phyloP scores from a whole-genome alignment of 2,329 filamentous ascomycete species.

The Ascochyta rabiei region DNA sequence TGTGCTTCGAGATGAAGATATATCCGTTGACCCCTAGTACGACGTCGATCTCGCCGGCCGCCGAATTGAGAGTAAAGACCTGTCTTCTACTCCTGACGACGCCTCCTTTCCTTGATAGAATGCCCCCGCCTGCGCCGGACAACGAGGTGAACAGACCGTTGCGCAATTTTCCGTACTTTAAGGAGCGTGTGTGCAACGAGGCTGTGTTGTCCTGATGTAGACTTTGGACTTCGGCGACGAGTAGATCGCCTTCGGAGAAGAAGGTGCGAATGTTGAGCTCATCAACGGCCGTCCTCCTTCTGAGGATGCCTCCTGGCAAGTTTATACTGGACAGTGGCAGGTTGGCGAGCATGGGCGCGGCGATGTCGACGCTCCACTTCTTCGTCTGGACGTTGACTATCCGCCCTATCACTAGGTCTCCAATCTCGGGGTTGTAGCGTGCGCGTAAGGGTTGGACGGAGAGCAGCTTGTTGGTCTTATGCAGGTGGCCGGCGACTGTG shows the following conservation, averaged over 20 bases:
- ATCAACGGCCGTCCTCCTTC: constrained; percentile 91
- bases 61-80: constrained; percentile 74
- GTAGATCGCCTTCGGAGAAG: constrained; percentile 90
- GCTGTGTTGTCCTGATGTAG: constrained; percentile 86
- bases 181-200: constrained; percentile 82
- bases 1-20: constrained; percentile 90
- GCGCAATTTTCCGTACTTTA: constrained; percentile 93
- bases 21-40: constrained; percentile 95
- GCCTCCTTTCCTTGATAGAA: constrained; percentile 61
- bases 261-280: constrained; percentile 98
- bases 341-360: constrained; percentile 81
- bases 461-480: constrained; percentile 95
- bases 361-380: constrained; percentile 94
- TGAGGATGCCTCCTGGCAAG: constrained; percentile 87
- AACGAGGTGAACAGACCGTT: constrained; percentile 91
- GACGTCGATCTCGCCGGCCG: constrained; percentile 75
- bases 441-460: constrained; percentile 89
- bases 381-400: constrained; percentile 94
- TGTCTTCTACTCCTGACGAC: constrained; percentile 85
- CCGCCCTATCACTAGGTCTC: constrained; percentile 90
- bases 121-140: constrained; percentile 74
- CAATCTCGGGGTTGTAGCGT: constrained; percentile 93
- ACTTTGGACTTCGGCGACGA: constrained; percentile 93
- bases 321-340: constrained; percentile 91
- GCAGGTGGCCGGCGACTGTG: constrained; percentile 87